Evolutionary conservation across 495 filamentous ascomycete genomes (phyloP).

Genomic region (Trichoderma erinaceum): DNA sequence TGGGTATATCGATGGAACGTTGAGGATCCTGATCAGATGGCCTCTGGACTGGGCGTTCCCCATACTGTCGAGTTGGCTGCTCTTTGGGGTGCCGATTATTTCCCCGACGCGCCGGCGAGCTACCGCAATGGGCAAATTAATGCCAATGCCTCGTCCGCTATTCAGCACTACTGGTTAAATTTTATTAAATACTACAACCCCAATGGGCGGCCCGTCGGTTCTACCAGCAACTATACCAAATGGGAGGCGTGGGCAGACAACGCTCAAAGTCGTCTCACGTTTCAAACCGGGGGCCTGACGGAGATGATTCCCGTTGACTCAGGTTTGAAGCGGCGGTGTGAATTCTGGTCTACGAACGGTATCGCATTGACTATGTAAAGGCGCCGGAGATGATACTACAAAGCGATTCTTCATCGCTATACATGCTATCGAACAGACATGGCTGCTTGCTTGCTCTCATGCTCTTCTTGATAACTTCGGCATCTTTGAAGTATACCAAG

Average conservation of each 20-base stretch:
- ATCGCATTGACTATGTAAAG: conserved; percentile 42
- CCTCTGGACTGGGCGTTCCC: conserved; percentile 51
- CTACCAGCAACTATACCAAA: conserved; percentile 31
- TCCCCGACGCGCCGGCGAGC: conserved; percentile 38
- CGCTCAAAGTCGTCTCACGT: conserved; percentile 20
- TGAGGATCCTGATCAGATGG: conserved; percentile 41
- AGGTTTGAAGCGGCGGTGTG: conserved; percentile 22
- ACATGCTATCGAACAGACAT: no score
- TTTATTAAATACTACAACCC: conserved; percentile 62
- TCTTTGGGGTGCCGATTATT: conserved; percentile 47
- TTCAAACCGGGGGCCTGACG: conserved; percentile 21
- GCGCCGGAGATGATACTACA: background rate
- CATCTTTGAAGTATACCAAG: background rate
- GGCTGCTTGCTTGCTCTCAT: no score
- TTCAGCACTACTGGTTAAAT: conserved; percentile 64
- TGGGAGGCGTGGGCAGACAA: conserved; percentile 43
- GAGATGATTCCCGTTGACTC: conserved; percentile 24
- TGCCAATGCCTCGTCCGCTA: conserved; percentile 45
- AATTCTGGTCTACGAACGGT: conserved; percentile 44
- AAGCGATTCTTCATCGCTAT: no score
- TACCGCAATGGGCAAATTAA: conserved; percentile 47
- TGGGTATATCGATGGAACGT: conserved; percentile 61
- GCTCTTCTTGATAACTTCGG: background rate
- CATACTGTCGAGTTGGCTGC: conserved; percentile 59
- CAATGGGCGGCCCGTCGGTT: conserved; percentile 42